Conservation (phyloP, 1,284 basidiomycete genomes). For the Exobasidium rhododendri region DNA sequence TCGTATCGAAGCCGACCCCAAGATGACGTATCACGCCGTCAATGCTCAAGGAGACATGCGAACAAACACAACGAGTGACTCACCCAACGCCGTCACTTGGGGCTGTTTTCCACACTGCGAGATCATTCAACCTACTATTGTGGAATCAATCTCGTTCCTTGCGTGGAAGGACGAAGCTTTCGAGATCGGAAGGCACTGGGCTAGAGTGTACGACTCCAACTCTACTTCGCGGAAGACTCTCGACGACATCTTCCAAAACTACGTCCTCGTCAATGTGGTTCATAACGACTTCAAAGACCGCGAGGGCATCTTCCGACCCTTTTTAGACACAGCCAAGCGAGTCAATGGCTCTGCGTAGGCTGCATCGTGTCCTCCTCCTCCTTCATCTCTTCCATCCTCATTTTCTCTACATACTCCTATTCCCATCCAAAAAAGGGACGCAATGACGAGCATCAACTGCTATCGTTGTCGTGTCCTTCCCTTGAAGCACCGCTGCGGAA, state of each 20-base stretch:
- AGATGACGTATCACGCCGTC: constrained; percentile 95
- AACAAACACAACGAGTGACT: constrained; percentile 86
- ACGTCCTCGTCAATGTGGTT: constrained; percentile 53
- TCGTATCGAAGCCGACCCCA: constrained; percentile 80
- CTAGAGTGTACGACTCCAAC: constrained; percentile 39
- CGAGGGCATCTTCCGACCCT: constrained; percentile 49
- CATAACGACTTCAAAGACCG: constrained; percentile 52
- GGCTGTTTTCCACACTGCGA: constrained; percentile 90
- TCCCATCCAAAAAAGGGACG: background rate
- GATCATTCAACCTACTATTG: constrained; percentile 95
- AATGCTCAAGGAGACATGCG: constrained; percentile 77
- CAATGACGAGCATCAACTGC: constrained; percentile 7
- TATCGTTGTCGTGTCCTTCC: background rate
- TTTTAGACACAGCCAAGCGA: constrained; percentile 22
- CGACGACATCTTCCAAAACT: constrained; percentile 41
- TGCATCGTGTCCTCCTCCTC: background rate
- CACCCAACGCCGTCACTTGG: constrained; percentile 98
- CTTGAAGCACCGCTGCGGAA: background rate
- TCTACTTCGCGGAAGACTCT: constrained; percentile 41
- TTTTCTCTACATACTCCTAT: background rate
- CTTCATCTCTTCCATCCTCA: background rate
- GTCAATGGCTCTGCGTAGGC: constrained; percentile 1
- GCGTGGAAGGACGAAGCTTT: constrained; percentile 55
- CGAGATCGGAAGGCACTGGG: constrained; percentile 53
- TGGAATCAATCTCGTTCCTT: constrained; percentile 63